Percentiles rank a stretch among this genome's conserved stretches.
phyloP scores from a whole-genome alignment of 2,329 filamentous ascomycete genomes.

The Penicillium sp. region DNA sequence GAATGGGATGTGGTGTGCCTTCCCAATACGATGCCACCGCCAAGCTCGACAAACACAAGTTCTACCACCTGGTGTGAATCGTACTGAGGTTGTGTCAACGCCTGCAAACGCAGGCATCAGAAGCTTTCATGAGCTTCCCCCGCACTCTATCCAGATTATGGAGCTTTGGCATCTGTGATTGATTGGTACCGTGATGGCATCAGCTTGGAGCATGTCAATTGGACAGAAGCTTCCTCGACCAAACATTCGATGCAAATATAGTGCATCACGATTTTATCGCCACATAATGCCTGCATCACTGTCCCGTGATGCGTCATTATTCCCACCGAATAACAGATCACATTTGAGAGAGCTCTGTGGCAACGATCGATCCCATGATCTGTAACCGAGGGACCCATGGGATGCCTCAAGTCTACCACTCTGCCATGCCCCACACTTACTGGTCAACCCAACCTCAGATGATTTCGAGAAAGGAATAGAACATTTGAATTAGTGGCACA shows the following conservation, averaged over 20 bases:
- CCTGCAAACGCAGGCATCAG: background rate
- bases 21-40: no score
- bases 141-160: background rate
- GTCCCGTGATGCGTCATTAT: background rate
- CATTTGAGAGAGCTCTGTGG: constrained; percentile 7
- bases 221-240: constrained; percentile 36
- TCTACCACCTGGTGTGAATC: background rate
- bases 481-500: constrained; percentile 13
- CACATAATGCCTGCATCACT: background rate
- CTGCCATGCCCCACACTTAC: background rate
- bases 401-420: background rate
- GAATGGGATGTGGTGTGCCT: no score
- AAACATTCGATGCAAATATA: constrained; percentile 28
- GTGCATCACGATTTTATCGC: constrained; percentile 28
- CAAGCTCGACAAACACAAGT: no score
- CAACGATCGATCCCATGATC: constrained; percentile 6
- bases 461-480: constrained; percentile 10
- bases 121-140: background rate
- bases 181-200: background rate
- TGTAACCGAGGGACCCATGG: background rate
- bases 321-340: background rate
- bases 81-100: background rate
- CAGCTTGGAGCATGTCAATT: background rate
- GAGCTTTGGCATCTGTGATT: background rate
- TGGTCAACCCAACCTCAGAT: background rate